Evolutionary conservation across 257 asterid species (phyloP), one percentile per base, ranked within the genome.

Genomic region (Ophiorrhiza pumila): DNA sequence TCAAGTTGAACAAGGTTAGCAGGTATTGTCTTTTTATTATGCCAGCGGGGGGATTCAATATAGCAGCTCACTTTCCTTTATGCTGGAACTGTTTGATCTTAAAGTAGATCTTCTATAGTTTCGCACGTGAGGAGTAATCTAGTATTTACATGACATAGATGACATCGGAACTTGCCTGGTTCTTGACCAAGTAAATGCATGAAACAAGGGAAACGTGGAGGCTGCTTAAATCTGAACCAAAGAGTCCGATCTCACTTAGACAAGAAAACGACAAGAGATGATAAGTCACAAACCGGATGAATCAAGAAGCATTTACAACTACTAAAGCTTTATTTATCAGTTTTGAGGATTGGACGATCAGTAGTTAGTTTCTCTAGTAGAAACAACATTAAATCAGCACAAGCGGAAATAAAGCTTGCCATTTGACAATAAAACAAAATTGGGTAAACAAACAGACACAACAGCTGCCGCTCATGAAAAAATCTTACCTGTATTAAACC

Each of bases 401-500:
- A 74, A 65, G 65, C 13, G 15, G 14, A 2, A 13, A 32, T 49
- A 46, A 63, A 37, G 15, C 25, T 61, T 4, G 34, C n/a, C 43
- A 53, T 9, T 23, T 39, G 11, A 53, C 34, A 29, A 65, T 39
- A 53, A 23, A 69, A 69, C 25, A 3, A 18, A 39, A 39, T 27
- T 20, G 0, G 11, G 42, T 2, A 42, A 37, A 3, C 47, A 71
- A 57, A 35, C 2, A 59, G 29, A 52, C 37, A 55, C 63, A 13
- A 10, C 61, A 37, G 52, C 8, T 52, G 68, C 39, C 22, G 41
- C 34, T 71, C 46, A 27, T 35, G 29, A 41, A 46, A 22, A 25
- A 43, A 53, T 25, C 76, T 56, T 71, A 84, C 88, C 86, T 84
- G 88, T 69, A 84, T 84, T 68, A 84, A 46, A 71, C 88, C 88